Base-by-base conservation (phyloP, 192 early-diverging fungal genomes). In the Chytriomyces sp. region DNA sequence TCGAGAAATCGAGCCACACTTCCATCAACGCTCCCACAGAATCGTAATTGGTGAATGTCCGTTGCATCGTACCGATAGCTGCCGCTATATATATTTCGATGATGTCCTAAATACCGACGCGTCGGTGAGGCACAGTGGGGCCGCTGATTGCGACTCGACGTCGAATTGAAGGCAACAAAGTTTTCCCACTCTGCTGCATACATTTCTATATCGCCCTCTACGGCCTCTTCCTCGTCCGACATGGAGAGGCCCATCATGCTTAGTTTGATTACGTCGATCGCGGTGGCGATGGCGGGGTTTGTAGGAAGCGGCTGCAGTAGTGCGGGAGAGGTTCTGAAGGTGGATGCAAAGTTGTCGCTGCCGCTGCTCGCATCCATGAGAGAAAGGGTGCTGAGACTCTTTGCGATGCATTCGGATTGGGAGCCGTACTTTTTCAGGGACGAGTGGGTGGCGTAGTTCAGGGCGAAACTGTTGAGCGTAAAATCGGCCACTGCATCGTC, bases 231-330 rank as follows among this genome's bases (percentile, higher is more conserved):
- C 49, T 64, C 62, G 49, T 64, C 62, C 5, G 22, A 41, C 39
- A 64, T 31, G 28, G 62, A 64, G 6, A 64, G 28, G 2, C 28
- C 28, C 62, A 64, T 64, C 62, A 64, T 64, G 40, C 40, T 64
- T 26, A 64, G 19, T 44, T 64, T 64, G 28, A 64, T 64, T 22
- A 39, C 37, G 39, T 64, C 62, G 8, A 64, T 6, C 26, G 62
- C 62, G 19, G 62, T 44, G 37, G 14, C 30, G 5, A 10, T 64
- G 3, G 30, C 28, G 28, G 39, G 39, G 49, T 44, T 34, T 7
- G 14, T 19, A 28, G 41, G 12, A 28, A 14, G 5, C 3, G 26
- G 62, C 26, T 3, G 39, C 4, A 2, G 3, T 3, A 22, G 22
- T 49, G 44, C 22, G 44, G 22, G n/a, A n/a, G n/a, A n/a, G n/a